Percentiles rank a stretch among this genome's conserved stretches.
Conservation (phyloP, 208 protist species). For the Lotmaria passim region DNA sequence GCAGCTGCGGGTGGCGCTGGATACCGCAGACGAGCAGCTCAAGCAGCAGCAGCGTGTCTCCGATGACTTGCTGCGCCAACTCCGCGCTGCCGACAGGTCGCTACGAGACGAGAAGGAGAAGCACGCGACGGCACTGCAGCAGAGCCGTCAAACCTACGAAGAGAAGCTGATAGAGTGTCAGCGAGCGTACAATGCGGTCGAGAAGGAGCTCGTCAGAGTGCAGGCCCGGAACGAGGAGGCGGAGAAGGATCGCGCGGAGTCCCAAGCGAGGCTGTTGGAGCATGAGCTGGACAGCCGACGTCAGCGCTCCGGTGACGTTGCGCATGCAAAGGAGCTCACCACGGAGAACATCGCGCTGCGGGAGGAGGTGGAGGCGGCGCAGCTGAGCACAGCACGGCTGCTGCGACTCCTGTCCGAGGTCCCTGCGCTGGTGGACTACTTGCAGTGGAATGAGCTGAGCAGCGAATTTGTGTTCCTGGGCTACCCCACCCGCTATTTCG, state of each 20-base stretch:
- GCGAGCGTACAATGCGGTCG: conserved; percentile 24
- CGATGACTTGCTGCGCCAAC: conserved; percentile 25
- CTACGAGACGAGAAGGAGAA: conserved; percentile 26
- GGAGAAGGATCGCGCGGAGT: conserved; percentile 34
- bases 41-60: conserved; percentile 35
- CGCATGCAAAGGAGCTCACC: conserved; percentile 24
- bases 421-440: conserved; percentile 63
- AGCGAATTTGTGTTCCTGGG: conserved; percentile 77
- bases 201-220: conserved; percentile 35
- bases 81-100: conserved; percentile 25
- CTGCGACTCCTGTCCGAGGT: conserved; percentile 75
- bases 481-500: conserved; percentile 63
- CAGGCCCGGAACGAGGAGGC: conserved; percentile 35
- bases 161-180: conserved; percentile 33
- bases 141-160: conserved; percentile 35
- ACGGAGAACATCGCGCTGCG: conserved; percentile 44
- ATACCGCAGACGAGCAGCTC: conserved; percentile 29
- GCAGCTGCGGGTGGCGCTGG: conserved; percentile 26
- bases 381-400: conserved; percentile 75
- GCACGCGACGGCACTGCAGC: conserved; percentile 30
- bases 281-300: conserved; percentile 31
- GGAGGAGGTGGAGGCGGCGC: conserved; percentile 63
- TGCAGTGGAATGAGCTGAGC: conserved; percentile 58
- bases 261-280: conserved; percentile 39
- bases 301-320: conserved; percentile 19